These are phyloP conservation scores for Podospora fimiseda DNA, from an alignment of 495 filamentous ascomycete species.

Conservation along the genomic window DNA sequence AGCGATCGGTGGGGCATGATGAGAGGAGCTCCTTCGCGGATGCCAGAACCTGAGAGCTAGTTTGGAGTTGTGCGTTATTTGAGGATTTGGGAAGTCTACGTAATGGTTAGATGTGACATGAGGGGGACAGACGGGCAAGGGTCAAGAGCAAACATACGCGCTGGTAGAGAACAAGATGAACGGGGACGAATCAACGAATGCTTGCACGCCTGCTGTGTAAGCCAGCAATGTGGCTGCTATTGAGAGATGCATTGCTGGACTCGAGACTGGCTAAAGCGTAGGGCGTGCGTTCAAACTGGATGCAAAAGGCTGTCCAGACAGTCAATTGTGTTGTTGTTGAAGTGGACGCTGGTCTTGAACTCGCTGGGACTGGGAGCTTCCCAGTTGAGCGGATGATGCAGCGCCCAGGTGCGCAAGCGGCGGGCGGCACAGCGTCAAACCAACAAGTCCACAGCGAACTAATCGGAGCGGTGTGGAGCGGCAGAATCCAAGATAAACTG, in stretches of 20 bases:
- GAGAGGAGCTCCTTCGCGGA: constrained; percentile 45
- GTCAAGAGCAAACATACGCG: constrained; percentile 50
- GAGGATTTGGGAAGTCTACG: constrained; percentile 28
- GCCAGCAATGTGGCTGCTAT: constrained; percentile 56
- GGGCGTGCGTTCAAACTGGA: too few relatives aligned
- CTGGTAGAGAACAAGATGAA: constrained; percentile 79
- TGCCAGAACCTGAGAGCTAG: constrained; percentile 32
- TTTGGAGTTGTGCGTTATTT: constrained; percentile 37
- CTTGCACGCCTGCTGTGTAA: constrained; percentile 52
- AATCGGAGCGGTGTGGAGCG: constrained; percentile 11
- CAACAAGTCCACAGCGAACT: neutral
- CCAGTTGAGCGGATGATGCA: neutral
- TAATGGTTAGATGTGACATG: too few relatives aligned
- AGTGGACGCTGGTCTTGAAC: constrained; percentile 7
- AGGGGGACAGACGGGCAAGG: too few relatives aligned
- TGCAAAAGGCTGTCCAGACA: too few relatives aligned
- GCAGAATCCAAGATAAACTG: constrained; percentile 17
- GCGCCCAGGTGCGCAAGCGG: neutral
- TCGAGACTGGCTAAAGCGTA: constrained; percentile 9
- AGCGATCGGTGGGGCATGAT: constrained; percentile 66
- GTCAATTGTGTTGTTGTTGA: constrained; percentile 10
- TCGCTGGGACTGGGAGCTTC: constrained; percentile 13
- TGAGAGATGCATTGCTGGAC: constrained; percentile 53
- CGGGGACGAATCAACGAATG: constrained; percentile 79
- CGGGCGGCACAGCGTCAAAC: neutral